Conservation (phyloP, 768 basidiomycete species). For the Crassisporium funariophilum region DNA sequence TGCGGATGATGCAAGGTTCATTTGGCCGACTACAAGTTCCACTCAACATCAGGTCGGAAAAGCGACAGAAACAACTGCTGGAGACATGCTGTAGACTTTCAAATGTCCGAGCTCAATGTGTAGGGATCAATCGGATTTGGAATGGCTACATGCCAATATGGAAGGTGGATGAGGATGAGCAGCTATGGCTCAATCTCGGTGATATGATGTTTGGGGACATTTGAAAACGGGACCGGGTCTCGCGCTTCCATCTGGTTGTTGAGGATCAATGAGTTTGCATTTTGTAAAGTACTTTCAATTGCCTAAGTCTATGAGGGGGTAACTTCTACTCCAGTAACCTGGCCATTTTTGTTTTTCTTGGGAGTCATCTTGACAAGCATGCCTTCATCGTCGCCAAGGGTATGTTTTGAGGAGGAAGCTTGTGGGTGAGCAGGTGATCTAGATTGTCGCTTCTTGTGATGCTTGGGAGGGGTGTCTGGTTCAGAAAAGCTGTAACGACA, state of each 20-base stretch:
- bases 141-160: constrained; percentile 43
- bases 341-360: not conserved
- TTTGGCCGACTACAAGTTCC: constrained; percentile 43
- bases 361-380: not conserved
- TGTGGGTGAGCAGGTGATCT: not conserved
- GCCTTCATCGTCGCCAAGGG: not conserved
- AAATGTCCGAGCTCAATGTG: constrained; percentile 34
- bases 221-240: constrained; percentile 30
- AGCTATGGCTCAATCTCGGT: constrained; percentile 36
- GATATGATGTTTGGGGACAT: constrained; percentile 40
- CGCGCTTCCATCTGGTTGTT: constrained; percentile 32
- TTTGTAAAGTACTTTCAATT: not conserved
- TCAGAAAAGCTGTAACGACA: not conserved
- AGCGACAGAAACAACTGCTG: constrained; percentile 28
- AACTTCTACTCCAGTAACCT: not conserved
- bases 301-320: not conserved
- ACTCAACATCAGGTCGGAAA: constrained; percentile 30
- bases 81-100: constrained; percentile 35
- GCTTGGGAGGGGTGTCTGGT: not conserved
- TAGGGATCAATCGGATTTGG: constrained; percentile 45
- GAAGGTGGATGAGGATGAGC: constrained; percentile 30
- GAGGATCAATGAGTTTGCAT: constrained; percentile 13
- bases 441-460: not conserved
- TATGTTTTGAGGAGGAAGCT: not conserved
- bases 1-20: constrained; percentile 40